Percentiles rank a stretch among this genome's conserved stretches.
phyloP scores from a whole-genome alignment of 2,329 filamentous ascomycete species.

The Drechslera avenae region DNA sequence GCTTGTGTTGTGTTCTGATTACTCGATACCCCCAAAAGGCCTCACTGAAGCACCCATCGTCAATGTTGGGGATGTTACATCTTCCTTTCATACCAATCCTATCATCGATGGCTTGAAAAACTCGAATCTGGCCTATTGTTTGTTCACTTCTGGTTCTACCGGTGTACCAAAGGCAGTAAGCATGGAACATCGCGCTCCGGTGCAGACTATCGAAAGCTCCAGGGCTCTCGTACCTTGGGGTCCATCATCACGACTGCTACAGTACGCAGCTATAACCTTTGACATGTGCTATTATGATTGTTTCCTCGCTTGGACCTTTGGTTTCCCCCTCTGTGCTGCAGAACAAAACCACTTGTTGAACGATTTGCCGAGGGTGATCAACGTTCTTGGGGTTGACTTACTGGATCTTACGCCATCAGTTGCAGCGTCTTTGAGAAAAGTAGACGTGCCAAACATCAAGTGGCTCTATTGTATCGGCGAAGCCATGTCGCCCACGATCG shows the following conservation, averaged over 20 bases:
- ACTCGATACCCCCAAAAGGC: neutral
- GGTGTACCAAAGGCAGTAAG: conserved; percentile 52
- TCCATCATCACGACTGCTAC: conserved; percentile 46
- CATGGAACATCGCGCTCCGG: conserved; percentile 49
- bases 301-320: conserved; percentile 53
- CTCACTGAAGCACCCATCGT: conserved; percentile 17
- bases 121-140: conserved; percentile 48
- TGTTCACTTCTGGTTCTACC: conserved; percentile 54
- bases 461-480: conserved; percentile 55
- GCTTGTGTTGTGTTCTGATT: conserved; percentile 28
- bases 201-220: conserved; percentile 51
- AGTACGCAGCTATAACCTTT: conserved; percentile 52
- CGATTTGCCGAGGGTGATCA: conserved; percentile 44
- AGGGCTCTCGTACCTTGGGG: conserved; percentile 49
- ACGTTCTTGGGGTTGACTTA: conserved; percentile 43
- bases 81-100: conserved; percentile 28
- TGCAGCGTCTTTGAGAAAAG: conserved; percentile 42
- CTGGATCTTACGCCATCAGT: conserved; percentile 53
- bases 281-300: conserved; percentile 57
- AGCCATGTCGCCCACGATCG: conserved; percentile 48
- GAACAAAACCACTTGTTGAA: conserved; percentile 48
- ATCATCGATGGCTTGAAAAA: conserved; percentile 28
- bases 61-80: conserved; percentile 19
- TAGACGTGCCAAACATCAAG: conserved; percentile 45
- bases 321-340: conserved; percentile 51